Percentiles rank a stretch among this genome's conserved stretches.
Conservation (phyloP, 768 basidiomycete genomes). For the Lepiota brunneoincarnata region DNA sequence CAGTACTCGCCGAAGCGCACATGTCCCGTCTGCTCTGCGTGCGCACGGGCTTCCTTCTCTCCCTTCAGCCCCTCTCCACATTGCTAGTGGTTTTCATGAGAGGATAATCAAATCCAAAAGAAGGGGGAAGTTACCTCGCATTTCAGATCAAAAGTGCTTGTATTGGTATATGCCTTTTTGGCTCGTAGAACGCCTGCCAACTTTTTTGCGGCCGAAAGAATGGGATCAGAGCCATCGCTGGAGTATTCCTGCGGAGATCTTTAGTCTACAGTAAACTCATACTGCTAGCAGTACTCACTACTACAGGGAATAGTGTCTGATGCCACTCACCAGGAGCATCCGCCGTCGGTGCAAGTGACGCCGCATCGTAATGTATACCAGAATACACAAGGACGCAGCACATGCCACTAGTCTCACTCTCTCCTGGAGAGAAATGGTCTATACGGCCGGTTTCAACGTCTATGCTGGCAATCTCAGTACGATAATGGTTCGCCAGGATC, state of each 20-base stretch:
- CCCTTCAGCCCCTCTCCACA: conserved; percentile 88
- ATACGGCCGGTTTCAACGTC: conserved; percentile 92
- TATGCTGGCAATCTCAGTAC: conserved; percentile 83
- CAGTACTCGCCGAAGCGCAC: conserved; percentile 80
- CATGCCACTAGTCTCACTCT: conserved; percentile 32
- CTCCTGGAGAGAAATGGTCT: conserved; percentile 70
- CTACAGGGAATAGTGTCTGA: conserved; percentile 74
- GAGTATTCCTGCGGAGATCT: conserved; percentile 23
- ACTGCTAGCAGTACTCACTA: conserved; percentile 32
- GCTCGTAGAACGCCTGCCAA: conserved; percentile 71
- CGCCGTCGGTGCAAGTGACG: conserved; percentile 73
- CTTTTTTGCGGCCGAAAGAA: conserved; percentile 63
- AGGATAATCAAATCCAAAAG: conserved; percentile 4
- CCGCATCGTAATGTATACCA: conserved; percentile 96
- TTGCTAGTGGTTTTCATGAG: conserved; percentile 37
- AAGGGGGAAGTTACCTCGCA: conserved; percentile 58
- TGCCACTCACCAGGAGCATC: conserved; percentile 87
- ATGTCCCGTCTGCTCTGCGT: conserved; percentile 88
- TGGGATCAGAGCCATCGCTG: conserved; percentile 44
- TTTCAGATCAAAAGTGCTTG: conserved; percentile 84
- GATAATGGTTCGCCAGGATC: conserved; percentile 79
- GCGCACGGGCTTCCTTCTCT: conserved; percentile 88
- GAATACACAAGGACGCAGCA: conserved; percentile 86
- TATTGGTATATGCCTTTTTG: conserved; percentile 89
- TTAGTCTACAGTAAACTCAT: neutral